Percentiles rank a stretch among this genome's conserved stretches.
Conservation (phyloP, 169 alveolate species). For the Fabrea salina region DNA sequence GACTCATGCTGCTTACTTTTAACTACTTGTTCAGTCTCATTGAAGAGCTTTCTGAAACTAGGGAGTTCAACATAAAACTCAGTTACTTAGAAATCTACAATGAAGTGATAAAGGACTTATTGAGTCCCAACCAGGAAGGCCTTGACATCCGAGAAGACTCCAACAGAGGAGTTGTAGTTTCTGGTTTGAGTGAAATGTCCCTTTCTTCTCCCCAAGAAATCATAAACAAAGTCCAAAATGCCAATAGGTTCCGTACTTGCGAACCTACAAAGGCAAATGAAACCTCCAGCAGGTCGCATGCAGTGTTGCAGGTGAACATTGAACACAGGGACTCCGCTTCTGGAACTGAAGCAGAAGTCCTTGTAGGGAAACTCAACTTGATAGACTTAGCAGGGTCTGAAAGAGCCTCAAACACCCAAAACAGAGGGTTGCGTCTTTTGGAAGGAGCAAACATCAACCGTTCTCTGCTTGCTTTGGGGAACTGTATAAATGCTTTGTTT, state of each 20-base stretch:
- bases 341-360: constrained; percentile 70
- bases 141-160: constrained; percentile 93
- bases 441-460: constrained; percentile 95
- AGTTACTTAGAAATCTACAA: constrained; percentile 93
- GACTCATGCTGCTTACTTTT: constrained; percentile 84
- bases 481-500: constrained; percentile 90
- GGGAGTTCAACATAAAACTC: constrained; percentile 71
- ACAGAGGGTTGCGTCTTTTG: constrained; percentile 85
- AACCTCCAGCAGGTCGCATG: constrained; percentile 88
- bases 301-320: constrained; percentile 76
- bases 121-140: constrained; percentile 64
- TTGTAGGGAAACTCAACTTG: constrained; percentile 81
- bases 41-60: constrained; percentile 44
- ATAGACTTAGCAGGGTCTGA: constrained; percentile 95
- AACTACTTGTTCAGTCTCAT: constrained; percentile 80
- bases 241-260: constrained; percentile 88
- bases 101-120: constrained; percentile 89
- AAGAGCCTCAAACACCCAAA: constrained; percentile 86
- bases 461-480: constrained; percentile 90
- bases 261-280: constrained; percentile 92
- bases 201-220: constrained; percentile 81
- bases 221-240: constrained; percentile 77
- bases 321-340: constrained; percentile 78
- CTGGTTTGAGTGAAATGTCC: constrained; percentile 79
- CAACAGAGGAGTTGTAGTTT: constrained; percentile 84